Evolutionary conservation across 495 filamentous ascomycete species (phyloP).

Genomic region (Neurospora sp.): DNA sequence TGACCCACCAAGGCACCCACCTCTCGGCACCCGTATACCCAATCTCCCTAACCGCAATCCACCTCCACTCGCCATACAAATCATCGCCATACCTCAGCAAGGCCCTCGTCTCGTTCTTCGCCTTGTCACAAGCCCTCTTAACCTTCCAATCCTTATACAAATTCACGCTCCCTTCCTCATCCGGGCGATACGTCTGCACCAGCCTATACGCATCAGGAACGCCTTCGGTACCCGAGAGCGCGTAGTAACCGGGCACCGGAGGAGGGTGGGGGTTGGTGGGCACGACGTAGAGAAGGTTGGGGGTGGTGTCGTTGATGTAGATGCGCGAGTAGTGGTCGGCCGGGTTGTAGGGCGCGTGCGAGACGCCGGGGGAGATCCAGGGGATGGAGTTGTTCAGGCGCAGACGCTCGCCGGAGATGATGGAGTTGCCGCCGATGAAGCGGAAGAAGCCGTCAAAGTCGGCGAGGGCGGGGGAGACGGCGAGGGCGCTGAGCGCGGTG

Average conservation of each 20-base stretch:
- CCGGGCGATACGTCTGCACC: conserved; percentile 6
- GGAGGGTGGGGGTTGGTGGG: conserved; percentile 18
- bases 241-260: conserved; percentile 17
- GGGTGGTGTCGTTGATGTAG: neutral
- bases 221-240: conserved; percentile 7
- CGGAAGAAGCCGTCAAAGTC: conserved; percentile 12
- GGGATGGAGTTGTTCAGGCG: conserved; percentile 10
- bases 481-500: neutral
- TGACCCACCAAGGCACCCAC: conserved; percentile 10
- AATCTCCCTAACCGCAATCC: conserved; percentile 14
- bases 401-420: conserved; percentile 11
- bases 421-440: conserved; percentile 5
- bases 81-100: conserved; percentile 6
- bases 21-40: neutral
- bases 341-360: conserved; percentile 10
- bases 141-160: conserved; percentile 3
- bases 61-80: conserved; percentile 1
- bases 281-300: conserved; percentile 6
- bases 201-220: conserved; percentile 11
- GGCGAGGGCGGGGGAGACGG: neutral
- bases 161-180: conserved; percentile 1
- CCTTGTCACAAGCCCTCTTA: neutral
- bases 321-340: conserved; percentile 12
- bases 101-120: neutral
- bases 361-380: conserved; percentile 6